phyloP scores from a whole-genome alignment of 371 early-diverging fungal species.

The Mortierella sp. region DNA sequence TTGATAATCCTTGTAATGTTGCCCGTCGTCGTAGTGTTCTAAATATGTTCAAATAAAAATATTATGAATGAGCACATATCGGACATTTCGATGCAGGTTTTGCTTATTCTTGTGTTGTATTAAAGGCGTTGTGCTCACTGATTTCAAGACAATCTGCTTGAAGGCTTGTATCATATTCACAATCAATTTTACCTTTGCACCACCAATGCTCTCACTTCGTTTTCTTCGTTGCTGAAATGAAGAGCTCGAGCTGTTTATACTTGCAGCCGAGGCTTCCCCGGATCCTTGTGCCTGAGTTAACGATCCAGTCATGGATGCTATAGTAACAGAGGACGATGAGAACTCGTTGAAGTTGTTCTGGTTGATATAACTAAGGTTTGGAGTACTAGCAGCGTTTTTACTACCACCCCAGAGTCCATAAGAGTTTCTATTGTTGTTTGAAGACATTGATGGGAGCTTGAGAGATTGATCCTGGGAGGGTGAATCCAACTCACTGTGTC shows the following conservation, averaged over 20 bases:
- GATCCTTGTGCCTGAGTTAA: constrained; percentile 25
- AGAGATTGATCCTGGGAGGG: constrained; percentile 6
- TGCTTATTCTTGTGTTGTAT: not conserved
- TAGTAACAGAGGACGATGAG: constrained; percentile 15
- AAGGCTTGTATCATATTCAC: not conserved
- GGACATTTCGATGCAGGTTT: not conserved
- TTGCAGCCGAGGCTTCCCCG: constrained; percentile 33
- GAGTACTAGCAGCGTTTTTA: constrained; percentile 43
- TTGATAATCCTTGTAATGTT: constrained; percentile 44
- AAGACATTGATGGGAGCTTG: constrained; percentile 18
- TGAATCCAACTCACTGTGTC: not conserved
- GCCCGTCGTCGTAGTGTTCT: constrained; percentile 45
- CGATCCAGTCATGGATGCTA: not conserved
- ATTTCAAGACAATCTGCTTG: not conserved
- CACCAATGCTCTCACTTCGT: constrained; percentile 52
- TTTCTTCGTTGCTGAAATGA: constrained; percentile 46
- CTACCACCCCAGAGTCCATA: constrained; percentile 43
- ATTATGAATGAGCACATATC: not conserved
- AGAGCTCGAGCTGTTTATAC: constrained; percentile 29
- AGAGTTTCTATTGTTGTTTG: constrained; percentile 17
- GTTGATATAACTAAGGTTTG: constrained; percentile 26
- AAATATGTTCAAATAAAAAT: constrained; percentile 6
- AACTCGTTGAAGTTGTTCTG: constrained; percentile 7
- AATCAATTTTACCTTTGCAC: constrained; percentile 36
- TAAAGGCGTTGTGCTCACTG: constrained; percentile 10